These are phyloP conservation scores for Metschnikowia chrysomelidarum DNA, from an alignment of 805 yeast species.

Conservation along the genomic window DNA sequence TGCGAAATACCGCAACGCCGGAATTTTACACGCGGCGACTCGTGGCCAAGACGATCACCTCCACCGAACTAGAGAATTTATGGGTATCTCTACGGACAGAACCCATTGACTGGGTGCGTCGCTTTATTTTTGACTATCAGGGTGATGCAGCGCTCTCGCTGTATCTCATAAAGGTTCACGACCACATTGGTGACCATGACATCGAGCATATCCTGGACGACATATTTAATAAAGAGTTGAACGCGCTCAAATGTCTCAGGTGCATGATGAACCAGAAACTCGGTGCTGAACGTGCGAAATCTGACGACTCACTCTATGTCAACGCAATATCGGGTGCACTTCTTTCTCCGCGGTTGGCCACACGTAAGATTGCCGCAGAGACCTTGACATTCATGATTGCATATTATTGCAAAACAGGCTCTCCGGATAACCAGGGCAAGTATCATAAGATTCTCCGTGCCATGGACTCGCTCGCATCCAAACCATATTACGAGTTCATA, in stretches of 20 bases:
- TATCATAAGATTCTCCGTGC: constrained; percentile 58
- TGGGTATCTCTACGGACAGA: constrained; percentile 94
- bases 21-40: constrained; percentile 74
- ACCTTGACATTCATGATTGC: constrained; percentile 53
- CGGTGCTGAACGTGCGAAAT: constrained; percentile 58
- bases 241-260: constrained; percentile 73
- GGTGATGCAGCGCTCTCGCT: constrained; percentile 79
- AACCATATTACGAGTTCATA: constrained; percentile 40
- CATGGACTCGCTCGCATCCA: constrained; percentile 42
- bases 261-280: constrained; percentile 64
- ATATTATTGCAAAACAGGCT: constrained; percentile 31
- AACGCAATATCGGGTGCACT: constrained; percentile 70
- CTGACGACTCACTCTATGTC: constrained; percentile 43
- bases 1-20: constrained; percentile 48
- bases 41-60: constrained; percentile 64
- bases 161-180: constrained; percentile 50
- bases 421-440: constrained; percentile 35
- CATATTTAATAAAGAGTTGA: constrained; percentile 67
- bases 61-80: constrained; percentile 72
- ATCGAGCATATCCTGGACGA: constrained; percentile 44
- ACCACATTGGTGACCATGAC: constrained; percentile 32
- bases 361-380: constrained; percentile 80
- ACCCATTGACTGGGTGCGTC: constrained; percentile 74
- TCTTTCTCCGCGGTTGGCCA: constrained; percentile 68
- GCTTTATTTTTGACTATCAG: constrained; percentile 67